Evolutionary conservation across 345 rosid species (phyloP).

Genomic region (Corchorus capsularis): DNA sequence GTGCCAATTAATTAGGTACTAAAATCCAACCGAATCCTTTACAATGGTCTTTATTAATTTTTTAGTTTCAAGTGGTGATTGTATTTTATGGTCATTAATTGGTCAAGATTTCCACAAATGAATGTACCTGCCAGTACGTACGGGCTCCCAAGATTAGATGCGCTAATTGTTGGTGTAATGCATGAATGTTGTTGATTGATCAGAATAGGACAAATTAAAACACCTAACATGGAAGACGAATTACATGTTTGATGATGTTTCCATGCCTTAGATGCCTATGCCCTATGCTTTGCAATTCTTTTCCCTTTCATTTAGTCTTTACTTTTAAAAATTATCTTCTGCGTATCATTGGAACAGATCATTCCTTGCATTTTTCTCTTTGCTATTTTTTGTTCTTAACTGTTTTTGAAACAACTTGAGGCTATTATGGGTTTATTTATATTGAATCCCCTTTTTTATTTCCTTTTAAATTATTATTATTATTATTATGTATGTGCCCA

Average conservation of each 20-base stretch:
- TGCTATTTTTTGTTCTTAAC: too few species aligned
- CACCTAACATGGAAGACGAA: background rate
- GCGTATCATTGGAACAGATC: background rate
- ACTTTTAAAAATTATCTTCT: background rate
- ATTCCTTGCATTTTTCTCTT: too few species aligned
- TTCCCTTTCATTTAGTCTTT: background rate
- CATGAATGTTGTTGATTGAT: conserved; percentile 1
- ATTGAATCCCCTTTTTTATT: too few species aligned
- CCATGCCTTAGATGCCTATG: background rate
- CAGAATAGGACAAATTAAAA: background rate
- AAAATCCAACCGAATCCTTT: conserved; percentile 4
- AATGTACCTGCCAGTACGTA: conserved; percentile 3
- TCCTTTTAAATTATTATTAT: too few species aligned
- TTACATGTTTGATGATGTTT: background rate
- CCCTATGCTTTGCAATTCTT: background rate
- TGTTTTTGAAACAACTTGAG: too few species aligned
- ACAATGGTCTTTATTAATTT: background rate
- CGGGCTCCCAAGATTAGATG: background rate
- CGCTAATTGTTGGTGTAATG: background rate
- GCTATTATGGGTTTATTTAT: too few species aligned
- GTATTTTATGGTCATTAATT: background rate
- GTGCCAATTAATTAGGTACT: background rate
- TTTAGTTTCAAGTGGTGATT: background rate
- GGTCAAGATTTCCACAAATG: conserved; percentile 3
- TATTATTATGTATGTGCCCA: too few species aligned